phyloP scores from a whole-genome alignment of 768 basidiomycete genomes.

The Boletus rufocinnamomeus region DNA sequence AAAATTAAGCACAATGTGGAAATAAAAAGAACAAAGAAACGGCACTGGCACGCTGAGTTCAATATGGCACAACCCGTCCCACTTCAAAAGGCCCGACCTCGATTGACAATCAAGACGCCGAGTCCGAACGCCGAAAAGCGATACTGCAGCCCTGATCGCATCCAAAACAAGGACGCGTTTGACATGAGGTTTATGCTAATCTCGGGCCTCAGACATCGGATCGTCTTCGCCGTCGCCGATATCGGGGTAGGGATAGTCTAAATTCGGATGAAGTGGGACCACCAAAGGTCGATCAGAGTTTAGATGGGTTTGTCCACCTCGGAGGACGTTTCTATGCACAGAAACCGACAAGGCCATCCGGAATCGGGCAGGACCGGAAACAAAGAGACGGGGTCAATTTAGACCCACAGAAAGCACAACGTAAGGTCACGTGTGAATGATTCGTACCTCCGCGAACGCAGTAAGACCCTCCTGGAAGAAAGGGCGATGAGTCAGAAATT shows the following conservation, averaged over 20 bases:
- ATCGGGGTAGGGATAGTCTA: not conserved
- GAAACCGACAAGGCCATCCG: not conserved
- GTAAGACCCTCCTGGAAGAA: constrained; percentile 61
- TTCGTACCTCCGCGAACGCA: constrained; percentile 53
- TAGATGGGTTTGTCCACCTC: constrained; percentile 23
- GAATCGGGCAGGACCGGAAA: constrained; percentile 13
- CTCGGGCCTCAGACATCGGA: not conserved
- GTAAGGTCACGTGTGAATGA: constrained; percentile 7
- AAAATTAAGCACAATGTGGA: not conserved
- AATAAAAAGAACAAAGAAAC: not conserved
- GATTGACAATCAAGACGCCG: not conserved
- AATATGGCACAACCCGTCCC: not conserved
- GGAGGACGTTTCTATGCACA: constrained; percentile 22
- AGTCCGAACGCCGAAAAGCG: not conserved
- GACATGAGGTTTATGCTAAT: not conserved
- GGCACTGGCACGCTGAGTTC: not conserved
- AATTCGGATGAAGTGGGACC: not conserved
- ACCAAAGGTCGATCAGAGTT: constrained; percentile 16
- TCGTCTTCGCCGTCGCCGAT: not conserved
- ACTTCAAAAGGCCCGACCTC: not conserved
- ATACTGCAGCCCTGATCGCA: not conserved
- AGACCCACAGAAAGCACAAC: not conserved
- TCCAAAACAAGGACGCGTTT: not conserved
- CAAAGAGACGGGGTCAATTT: not conserved
- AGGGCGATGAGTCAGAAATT: constrained; percentile 19